phyloP scores from a whole-genome alignment of 2,329 filamentous ascomycete species.

The Aureobasidium lini region DNA sequence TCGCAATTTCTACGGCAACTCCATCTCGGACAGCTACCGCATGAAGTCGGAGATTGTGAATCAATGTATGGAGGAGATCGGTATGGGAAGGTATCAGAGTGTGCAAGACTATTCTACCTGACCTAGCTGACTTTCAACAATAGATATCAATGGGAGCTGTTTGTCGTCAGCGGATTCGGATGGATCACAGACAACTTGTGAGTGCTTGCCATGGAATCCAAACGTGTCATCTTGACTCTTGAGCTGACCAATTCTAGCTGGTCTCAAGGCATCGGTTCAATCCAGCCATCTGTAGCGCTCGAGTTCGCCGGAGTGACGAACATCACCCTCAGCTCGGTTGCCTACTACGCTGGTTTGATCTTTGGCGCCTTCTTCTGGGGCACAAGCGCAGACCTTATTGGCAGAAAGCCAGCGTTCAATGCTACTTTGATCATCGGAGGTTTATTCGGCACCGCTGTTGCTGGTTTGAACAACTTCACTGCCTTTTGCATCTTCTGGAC shows the following conservation, averaged over 20 bases:
- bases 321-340: background rate
- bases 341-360: slow-evolving; percentile 61
- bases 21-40: background rate
- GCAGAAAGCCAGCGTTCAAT: slow-evolving; percentile 75
- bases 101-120: too few species aligned
- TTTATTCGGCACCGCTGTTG: slow-evolving; percentile 64
- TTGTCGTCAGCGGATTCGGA: slow-evolving; percentile 72
- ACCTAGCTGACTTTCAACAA: background rate
- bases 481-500: slow-evolving; percentile 27
- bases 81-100: slow-evolving; percentile 61
- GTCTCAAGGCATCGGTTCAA: background rate
- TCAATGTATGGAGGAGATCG: slow-evolving; percentile 77
- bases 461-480: slow-evolving; percentile 61
- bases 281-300: background rate
- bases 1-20: background rate
- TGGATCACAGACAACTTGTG: slow-evolving; percentile 70
- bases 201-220: slow-evolving; percentile 49
- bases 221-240: background rate
- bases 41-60: slow-evolving; percentile 57
- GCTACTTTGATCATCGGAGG: slow-evolving; percentile 63
- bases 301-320: background rate
- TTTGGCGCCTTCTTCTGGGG: slow-evolving; percentile 77
- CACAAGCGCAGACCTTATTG: slow-evolving; percentile 67
- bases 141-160: slow-evolving; percentile 76
- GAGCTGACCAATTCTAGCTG: background rate